A percentile compares a stretch with the other conserved stretches of the same genome.
Evolutionary conservation across 805 yeast species (phyloP).

Genomic region (Ogataea angusta): DNA sequence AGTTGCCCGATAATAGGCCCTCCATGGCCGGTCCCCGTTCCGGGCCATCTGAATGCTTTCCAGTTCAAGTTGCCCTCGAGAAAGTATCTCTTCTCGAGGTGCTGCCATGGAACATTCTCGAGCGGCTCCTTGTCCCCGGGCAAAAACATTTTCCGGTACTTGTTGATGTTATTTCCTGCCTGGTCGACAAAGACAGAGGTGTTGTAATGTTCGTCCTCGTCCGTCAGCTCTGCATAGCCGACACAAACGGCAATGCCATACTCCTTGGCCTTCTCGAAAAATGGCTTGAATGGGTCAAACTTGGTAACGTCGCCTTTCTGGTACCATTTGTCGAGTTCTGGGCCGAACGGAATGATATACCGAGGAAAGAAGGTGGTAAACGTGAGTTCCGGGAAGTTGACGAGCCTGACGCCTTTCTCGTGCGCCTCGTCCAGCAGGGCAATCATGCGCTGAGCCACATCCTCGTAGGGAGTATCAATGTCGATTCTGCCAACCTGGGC

Average conservation of each 20-base stretch:
- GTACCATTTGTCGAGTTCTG: constrained; percentile 35
- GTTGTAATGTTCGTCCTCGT: constrained; percentile 36
- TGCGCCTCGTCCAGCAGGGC: constrained; percentile 25
- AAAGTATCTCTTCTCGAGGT: constrained; percentile 38
- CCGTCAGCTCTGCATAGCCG: constrained; percentile 39
- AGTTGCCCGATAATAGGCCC: constrained; percentile 37
- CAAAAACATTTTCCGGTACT: constrained; percentile 37
- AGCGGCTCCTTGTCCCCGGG: constrained; percentile 38
- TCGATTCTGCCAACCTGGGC: constrained; percentile 35
- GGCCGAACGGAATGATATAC: constrained; percentile 32
- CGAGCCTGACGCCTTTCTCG: constrained; percentile 30
- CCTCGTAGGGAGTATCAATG: constrained; percentile 29
- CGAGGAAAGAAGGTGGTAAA: constrained; percentile 38
- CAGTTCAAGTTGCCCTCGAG: constrained; percentile 36
- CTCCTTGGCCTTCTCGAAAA: constrained; percentile 35
- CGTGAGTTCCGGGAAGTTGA: constrained; percentile 36
- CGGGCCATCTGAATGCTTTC: constrained; percentile 34
- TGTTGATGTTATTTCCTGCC: constrained; percentile 29
- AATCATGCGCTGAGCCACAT: constrained; percentile 32
- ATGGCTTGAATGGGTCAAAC: constrained; percentile 27
- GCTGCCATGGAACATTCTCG: constrained; percentile 33
- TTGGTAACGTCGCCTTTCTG: constrained; percentile 35
- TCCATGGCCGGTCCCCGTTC: constrained; percentile 30
- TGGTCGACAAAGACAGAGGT: constrained; percentile 34
- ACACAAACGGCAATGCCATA: constrained; percentile 32